Percentiles rank a stretch among this genome's conserved stretches.
phyloP scores from a whole-genome alignment of 1,284 basidiomycete species.

The Malassezia obtusa region DNA sequence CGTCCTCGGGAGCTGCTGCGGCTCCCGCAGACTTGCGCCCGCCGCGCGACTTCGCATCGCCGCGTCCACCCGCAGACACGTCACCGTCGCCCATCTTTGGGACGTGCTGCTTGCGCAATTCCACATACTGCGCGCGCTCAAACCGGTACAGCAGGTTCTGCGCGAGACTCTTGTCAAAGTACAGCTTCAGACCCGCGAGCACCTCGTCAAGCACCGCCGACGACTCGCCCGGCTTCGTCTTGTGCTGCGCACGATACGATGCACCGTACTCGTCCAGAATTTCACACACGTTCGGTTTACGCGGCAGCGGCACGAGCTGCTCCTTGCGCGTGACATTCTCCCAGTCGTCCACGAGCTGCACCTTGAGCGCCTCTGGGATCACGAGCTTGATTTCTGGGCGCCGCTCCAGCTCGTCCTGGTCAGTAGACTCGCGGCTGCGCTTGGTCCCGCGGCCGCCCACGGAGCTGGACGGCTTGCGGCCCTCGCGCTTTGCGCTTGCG shows the following conservation, averaged over 20 bases:
- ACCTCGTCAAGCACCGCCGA: constrained; percentile 63
- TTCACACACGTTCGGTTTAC: constrained; percentile 68
- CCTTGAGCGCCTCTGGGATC: constrained; percentile 79
- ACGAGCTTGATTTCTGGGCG: constrained; percentile 81
- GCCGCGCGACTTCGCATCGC: constrained; percentile 11
- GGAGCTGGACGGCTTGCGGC: constrained; percentile 27
- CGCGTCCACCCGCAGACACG: constrained; percentile 35
- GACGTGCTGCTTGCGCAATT: constrained; percentile 63
- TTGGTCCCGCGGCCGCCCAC: constrained; percentile 24
- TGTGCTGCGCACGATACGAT: constrained; percentile 18
- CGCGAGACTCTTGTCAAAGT: constrained; percentile 85
- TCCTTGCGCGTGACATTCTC: constrained; percentile 91
- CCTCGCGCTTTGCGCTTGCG: not conserved
- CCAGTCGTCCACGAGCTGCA: constrained; percentile 92
- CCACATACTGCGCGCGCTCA: constrained; percentile 82
- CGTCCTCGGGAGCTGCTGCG: not conserved
- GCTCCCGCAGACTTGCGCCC: constrained; percentile 6
- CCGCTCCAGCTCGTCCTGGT: constrained; percentile 56
- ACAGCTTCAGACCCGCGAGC: constrained; percentile 75
- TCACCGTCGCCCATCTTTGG: constrained; percentile 50
- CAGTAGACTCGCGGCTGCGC: constrained; percentile 14
- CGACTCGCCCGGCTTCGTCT: constrained; percentile 41
- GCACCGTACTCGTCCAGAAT: constrained; percentile 64
- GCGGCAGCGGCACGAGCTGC: constrained; percentile 75
- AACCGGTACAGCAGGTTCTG: constrained; percentile 86